phyloP scores from a whole-genome alignment of 345 rosid species.

The Acer campestre region DNA sequence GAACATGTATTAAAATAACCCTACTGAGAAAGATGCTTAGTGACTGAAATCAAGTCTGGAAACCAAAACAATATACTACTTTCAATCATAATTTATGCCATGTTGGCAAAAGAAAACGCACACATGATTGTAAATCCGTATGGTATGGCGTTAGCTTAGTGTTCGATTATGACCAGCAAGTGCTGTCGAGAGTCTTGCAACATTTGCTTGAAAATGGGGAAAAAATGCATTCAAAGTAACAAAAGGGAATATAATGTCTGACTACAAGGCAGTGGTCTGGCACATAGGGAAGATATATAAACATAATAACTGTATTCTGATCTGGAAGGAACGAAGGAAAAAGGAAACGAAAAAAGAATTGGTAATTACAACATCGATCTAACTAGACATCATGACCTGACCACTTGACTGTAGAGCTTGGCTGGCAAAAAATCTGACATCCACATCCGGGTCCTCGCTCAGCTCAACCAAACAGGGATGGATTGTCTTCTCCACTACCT shows the following conservation, averaged over 20 bases:
- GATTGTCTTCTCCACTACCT: slow-evolving; percentile 71
- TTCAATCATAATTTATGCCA: too few relatives aligned
- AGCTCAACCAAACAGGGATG: slow-evolving; percentile 73
- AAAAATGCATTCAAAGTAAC: slow-evolving; percentile 1
- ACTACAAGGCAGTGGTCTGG: slow-evolving; percentile 6
- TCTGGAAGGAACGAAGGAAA: neutral
- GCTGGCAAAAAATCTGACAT: slow-evolving; percentile 67
- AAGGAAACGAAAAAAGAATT: neutral
- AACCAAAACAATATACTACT: neutral
- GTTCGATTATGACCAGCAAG: neutral
- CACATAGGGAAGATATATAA: slow-evolving; percentile 11
- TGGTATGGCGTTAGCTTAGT: neutral
- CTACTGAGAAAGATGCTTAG: neutral
- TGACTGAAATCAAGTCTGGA: neutral
- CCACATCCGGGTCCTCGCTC: slow-evolving; percentile 78
- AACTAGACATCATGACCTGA: slow-evolving; percentile 65
- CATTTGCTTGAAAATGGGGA: neutral
- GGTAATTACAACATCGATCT: slow-evolving; percentile 24
- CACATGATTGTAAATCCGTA: neutral
- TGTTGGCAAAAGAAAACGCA: neutral
- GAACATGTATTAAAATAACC: too few relatives aligned
- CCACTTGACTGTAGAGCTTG: slow-evolving; percentile 61
- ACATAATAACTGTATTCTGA: slow-evolving; percentile 15
- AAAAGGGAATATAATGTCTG: slow-evolving; percentile 1
- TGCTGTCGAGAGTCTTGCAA: neutral